Conservation (phyloP, 2,329 filamentous ascomycete genomes). For the Paracorniculantispora psalliotae region DNA sequence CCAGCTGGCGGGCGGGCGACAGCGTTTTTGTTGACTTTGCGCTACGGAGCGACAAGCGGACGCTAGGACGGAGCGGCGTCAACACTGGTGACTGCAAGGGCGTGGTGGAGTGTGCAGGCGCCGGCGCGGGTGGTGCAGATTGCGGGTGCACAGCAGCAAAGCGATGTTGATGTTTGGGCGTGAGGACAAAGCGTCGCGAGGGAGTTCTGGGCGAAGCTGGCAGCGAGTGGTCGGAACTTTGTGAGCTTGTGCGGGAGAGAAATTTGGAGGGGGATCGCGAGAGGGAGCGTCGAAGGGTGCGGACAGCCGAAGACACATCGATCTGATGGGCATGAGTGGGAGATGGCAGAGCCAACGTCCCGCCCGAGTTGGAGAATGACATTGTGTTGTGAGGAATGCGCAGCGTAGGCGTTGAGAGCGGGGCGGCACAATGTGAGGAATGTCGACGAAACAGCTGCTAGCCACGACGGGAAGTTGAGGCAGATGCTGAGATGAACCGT, state of each 20-base stretch:
- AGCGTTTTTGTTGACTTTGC: conserved; percentile 55
- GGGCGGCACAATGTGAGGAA: conserved; percentile 23
- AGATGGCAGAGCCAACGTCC: conserved; percentile 80
- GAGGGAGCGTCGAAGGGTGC: conserved; percentile 78
- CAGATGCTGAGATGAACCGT: not conserved
- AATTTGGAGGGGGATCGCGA: conserved; percentile 95
- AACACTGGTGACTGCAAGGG: conserved; percentile 47
- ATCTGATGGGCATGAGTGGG: conserved; percentile 79
- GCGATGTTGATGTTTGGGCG: conserved; percentile 31
- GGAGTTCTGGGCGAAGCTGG: conserved; percentile 46
- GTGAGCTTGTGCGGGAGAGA: conserved; percentile 47
- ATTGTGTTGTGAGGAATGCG: conserved; percentile 37
- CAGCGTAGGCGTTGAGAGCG: conserved; percentile 20
- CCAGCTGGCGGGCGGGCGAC: conserved; percentile 45
- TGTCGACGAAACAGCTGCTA: conserved; percentile 20
- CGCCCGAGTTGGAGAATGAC: conserved; percentile 60
- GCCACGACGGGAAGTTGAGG: not conserved
- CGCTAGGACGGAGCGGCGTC: conserved; percentile 61
- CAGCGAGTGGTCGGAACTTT: conserved; percentile 44
- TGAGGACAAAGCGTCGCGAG: conserved; percentile 39
- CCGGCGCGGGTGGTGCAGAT: conserved; percentile 30
- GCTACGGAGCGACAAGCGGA: conserved; percentile 62
- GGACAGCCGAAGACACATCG: conserved; percentile 75
- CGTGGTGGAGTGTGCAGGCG: conserved; percentile 21
- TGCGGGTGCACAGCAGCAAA: conserved; percentile 27